phyloP scores from a whole-genome alignment of 768 basidiomycete species.

The Auriscalpium vulgare region DNA sequence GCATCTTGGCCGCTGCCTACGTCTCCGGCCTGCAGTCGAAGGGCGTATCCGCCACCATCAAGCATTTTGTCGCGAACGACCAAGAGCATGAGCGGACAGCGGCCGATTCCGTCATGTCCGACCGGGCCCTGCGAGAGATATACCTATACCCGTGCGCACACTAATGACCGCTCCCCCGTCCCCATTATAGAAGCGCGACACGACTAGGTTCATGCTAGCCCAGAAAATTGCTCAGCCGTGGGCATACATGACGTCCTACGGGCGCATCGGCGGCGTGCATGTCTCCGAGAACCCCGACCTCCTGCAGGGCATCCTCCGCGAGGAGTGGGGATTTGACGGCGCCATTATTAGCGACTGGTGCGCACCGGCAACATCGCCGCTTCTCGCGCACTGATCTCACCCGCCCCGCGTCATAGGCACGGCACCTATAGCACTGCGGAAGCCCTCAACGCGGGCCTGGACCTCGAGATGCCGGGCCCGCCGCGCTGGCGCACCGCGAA shows the following conservation, averaged over 20 bases:
- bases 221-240: slow-evolving; percentile 53
- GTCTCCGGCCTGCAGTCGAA: slow-evolving; percentile 60
- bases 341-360: slow-evolving; percentile 43
- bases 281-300: slow-evolving; percentile 34
- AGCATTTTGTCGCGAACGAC: slow-evolving; percentile 69
- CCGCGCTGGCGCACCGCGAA: slow-evolving; percentile 31
- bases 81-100: slow-evolving; percentile 66
- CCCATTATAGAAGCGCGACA: neutral
- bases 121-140: slow-evolving; percentile 60
- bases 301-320: slow-evolving; percentile 35
- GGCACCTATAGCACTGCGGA: slow-evolving; percentile 36
- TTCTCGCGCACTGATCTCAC: neutral
- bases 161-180: neutral
- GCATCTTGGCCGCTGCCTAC: slow-evolving; percentile 55
- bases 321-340: slow-evolving; percentile 43
- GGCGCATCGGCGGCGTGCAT: slow-evolving; percentile 36
- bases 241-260: slow-evolving; percentile 62
- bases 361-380: neutral
- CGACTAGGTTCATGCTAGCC: slow-evolving; percentile 56
- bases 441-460: slow-evolving; percentile 38
- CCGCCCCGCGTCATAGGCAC: slow-evolving; percentile 21
- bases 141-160: slow-evolving; percentile 58
- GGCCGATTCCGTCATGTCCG: slow-evolving; percentile 54
- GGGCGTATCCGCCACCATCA: slow-evolving; percentile 63
- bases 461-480: slow-evolving; percentile 41